Evolutionary conservation across 225 moss, liverwort and hornwort species (phyloP), one percentile per base, ranked within the genome.

Genomic region (Polytrichum formosum): DNA sequence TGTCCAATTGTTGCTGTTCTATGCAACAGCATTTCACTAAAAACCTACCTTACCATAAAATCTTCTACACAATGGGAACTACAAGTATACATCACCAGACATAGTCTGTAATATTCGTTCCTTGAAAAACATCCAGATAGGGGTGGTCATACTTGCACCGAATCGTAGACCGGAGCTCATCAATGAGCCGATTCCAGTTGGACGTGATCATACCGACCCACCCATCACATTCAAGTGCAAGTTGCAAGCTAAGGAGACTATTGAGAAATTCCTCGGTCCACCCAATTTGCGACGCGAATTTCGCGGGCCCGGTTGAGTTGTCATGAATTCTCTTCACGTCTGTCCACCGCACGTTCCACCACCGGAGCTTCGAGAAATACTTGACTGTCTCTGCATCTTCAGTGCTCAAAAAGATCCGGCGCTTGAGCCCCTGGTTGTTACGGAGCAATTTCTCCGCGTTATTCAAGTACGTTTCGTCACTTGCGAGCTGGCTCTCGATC

Each of bases 321-420:
- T 61, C 68, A 0, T 10, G 25, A 29, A 77, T 77, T 5, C 84
- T 62, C 0, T 6, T 54, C 35, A 84, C 80, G 0, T 59, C 1
- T 0, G 75, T 78, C 81, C 78, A 85, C 4, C n/a, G n/a, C 27
- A 79, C 78, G 0, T n/a, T 79, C 85, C 81, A 85, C 29, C 76
- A 73, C 3, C 0, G 19, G 17, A 85, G 55, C 3, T 13, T 26
- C 0, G 17, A 8, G 20, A 85, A 85, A 54, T 65, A 74, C 1
- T 2, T 5, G 62, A 85, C 78, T 0, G 81, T 72, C 0, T 26
- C 59, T 0, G 75, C 69, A 18, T 81, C 84, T 21, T 84, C 81
- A 0, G 81, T 84, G 4, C 84, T 84, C 59, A 84, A 0, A 20
- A 78, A 81, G 1, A 84, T 75, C 1, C 7, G 75, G 28, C 70